Base-by-base conservation (phyloP, 345 rosid genomes). In the Populus tremula region DNA sequence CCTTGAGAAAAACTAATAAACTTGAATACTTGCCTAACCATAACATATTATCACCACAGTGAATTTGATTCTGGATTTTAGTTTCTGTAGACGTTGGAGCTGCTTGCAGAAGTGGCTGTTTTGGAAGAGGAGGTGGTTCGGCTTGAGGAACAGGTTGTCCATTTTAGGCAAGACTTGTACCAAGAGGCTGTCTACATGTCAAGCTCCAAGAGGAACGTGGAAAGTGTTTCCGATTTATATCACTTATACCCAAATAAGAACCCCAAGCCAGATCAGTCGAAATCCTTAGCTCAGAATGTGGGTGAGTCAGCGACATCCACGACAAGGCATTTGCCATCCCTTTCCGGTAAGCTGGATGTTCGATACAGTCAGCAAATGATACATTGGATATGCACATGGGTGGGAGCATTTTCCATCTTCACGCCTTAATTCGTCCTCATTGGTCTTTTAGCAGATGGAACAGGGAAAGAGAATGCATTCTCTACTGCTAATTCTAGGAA, bases 61-160 rank as follows among this genome's bases (percentile, higher is more conserved):
- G 70, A 72, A 41, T 59, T 72, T 78, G 74, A 82, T 65, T 76
- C 61, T 73, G 61, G 23, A 31, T 80, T 82, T 49, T 75, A 23
- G 63, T 66, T 82, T 70, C 75, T 82, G 85, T 81, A 95, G 98
- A 88, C 90, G 9, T 82, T 90, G 79, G 92, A 92, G 88, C 92
- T 95, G 76, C 89, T 95, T 31, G 99, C 98, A 12, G 99, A 95
- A 86, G 98, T 95, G 59, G 99, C 99, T 63, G 96, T 95, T 50
- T 45, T 93, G 78, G 99, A 95, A 80, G 99, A 95, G 86, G 99
- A 95, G 77, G 83, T 91, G 73, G 91, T 86, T 47, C 86, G 97
- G 80, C 91, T 95, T 8, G 99, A 95, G 84, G 98, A 93, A 79
- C 88, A 84, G 77, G 87, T 91, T 31, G 93, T 93, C 75, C 88